phyloP scores from a whole-genome alignment of 139 green algal species.

The Spirogloea muscicola region DNA sequence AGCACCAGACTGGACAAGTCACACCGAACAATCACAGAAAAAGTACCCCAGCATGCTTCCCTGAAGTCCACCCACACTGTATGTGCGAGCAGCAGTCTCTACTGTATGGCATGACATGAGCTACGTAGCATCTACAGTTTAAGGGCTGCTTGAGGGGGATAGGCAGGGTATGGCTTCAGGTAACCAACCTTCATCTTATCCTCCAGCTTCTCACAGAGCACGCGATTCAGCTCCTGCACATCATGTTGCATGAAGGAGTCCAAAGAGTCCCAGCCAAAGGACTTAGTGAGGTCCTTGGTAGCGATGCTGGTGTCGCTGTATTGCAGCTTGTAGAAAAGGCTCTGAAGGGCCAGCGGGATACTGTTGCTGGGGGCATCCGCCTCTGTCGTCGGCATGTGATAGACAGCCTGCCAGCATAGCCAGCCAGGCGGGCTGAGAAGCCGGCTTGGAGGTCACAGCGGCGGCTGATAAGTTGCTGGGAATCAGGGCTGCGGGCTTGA shows the following conservation, averaged over 20 bases:
- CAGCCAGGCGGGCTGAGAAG: too few species aligned
- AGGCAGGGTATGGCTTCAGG: too few species aligned
- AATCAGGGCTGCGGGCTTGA: too few species aligned
- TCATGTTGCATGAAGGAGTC: conserved; percentile 98
- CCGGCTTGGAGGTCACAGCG: too few species aligned
- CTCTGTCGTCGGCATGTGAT: conserved; percentile 86
- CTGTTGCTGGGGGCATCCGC: conserved; percentile 52
- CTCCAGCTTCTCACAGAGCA: conserved; percentile 95
- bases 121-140: conserved; percentile 69
- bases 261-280: conserved; percentile 91
- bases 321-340: conserved; percentile 95
- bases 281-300: conserved; percentile 93
- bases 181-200: conserved; percentile 96
- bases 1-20: neutral
- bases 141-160: too few species aligned
- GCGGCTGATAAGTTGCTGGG: too few species aligned
- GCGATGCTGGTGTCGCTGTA: conserved; percentile 67
- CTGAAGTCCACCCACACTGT: neutral
- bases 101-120: neutral
- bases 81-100: neutral
- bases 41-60: neutral
- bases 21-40: neutral
- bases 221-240: conserved; percentile 94
- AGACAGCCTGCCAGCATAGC: conserved; percentile 93
- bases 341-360: conserved; percentile 93